Evolutionary conservation across 768 basidiomycete species (phyloP).

Genomic region (Tylopilus subfusipes): DNA sequence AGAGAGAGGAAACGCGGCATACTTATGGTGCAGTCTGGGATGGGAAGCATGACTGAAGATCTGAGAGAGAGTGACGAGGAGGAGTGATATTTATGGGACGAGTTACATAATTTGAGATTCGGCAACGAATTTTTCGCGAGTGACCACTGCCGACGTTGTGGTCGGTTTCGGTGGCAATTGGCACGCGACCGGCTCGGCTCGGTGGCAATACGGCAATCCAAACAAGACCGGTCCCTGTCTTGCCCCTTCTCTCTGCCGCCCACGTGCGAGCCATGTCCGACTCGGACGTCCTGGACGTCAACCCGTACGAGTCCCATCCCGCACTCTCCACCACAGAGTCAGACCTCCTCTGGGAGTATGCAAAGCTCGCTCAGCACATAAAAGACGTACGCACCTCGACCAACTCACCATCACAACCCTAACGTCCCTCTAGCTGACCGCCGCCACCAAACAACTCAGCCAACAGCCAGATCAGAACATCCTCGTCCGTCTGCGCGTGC

Average conservation of each 20-base stretch:
- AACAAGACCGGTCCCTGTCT: neutral
- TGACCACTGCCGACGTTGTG: neutral
- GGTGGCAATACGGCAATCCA: neutral
- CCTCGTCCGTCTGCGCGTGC: conserved; percentile 66
- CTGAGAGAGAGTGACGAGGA: neutral
- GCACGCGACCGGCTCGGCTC: neutral
- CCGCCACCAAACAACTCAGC: conserved; percentile 64
- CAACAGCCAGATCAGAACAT: conserved; percentile 77
- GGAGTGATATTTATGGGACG: neutral
- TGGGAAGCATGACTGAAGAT: neutral
- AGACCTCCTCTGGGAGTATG: conserved; percentile 89
- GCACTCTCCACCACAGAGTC: conserved; percentile 66
- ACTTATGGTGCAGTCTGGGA: conserved; percentile 74
- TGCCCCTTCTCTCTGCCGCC: too few species aligned
- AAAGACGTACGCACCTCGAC: conserved; percentile 50
- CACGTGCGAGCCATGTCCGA: neutral
- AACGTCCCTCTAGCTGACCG: conserved; percentile 47
- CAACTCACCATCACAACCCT: neutral
- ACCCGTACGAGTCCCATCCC: conserved; percentile 73
- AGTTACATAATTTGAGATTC: neutral
- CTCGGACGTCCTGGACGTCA: conserved; percentile 42
- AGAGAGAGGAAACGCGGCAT: conserved; percentile 18
- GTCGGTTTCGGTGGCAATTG: conserved; percentile 4
- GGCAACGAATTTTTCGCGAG: neutral
- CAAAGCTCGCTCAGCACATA: conserved; percentile 77